Percentiles rank a stretch among this genome's conserved stretches.
These are phyloP conservation scores for Fimicolochytrium jonesii DNA, from an alignment of 192 early-diverging fungal genomes.

Conservation along the genomic window DNA sequence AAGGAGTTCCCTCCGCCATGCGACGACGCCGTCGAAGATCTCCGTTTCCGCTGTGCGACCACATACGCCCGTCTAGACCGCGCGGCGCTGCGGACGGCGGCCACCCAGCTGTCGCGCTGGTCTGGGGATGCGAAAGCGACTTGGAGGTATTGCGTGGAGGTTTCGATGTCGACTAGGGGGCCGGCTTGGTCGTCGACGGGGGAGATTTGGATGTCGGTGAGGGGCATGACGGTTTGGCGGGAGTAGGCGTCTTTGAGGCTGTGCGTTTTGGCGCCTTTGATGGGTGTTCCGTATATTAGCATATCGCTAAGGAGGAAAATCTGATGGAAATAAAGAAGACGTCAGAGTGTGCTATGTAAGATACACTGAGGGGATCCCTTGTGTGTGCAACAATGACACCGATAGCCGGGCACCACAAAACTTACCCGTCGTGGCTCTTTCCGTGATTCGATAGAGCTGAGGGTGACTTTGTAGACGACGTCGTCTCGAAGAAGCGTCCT, in stretches of 20 bases:
- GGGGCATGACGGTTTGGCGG: slow-evolving; percentile 8
- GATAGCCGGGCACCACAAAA: too few relatives aligned
- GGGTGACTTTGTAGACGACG: slow-evolving; percentile 7
- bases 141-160: background rate
- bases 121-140: background rate
- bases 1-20: background rate
- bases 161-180: slow-evolving; percentile 7
- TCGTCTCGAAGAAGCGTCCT: slow-evolving; percentile 6
- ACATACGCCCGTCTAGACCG: background rate
- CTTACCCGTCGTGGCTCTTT: too few relatives aligned
- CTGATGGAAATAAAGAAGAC: too few relatives aligned
- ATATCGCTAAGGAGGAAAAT: slow-evolving; percentile 11
- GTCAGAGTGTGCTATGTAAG: too few relatives aligned
- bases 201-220: slow-evolving; percentile 1
- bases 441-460: too few relatives aligned
- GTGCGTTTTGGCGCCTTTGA: background rate
- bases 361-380: too few relatives aligned
- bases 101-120: background rate
- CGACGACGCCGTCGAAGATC: background rate
- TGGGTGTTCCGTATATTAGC: slow-evolving; percentile 11
- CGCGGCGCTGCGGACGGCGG: slow-evolving; percentile 1
- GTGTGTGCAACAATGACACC: too few relatives aligned
- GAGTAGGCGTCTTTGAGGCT: background rate
- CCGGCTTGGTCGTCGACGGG: background rate
- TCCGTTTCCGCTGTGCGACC: background rate